phyloP scores from a whole-genome alignment of 108 stramenopile species.

The Skeletonema menzelii region DNA sequence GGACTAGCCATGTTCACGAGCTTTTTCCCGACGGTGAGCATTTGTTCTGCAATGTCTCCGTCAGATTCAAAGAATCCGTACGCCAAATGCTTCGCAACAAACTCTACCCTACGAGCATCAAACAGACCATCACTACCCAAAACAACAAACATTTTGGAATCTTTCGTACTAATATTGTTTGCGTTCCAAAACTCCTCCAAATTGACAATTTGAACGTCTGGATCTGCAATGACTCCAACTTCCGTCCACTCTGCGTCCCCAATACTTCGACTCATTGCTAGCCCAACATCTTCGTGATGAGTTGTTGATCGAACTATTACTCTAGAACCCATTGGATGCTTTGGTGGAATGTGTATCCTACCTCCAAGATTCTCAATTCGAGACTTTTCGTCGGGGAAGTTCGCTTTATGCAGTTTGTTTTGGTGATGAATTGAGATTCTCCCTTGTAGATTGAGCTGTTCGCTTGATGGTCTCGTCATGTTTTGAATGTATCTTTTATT shows the following conservation, averaged over 20 bases:
- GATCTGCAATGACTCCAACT: constrained; percentile 74
- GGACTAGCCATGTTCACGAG: constrained; percentile 33
- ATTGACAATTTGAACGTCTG: constrained; percentile 57
- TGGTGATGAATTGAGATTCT: constrained; percentile 39
- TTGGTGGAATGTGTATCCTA: constrained; percentile 53
- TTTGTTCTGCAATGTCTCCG: neutral
- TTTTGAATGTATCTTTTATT: constrained; percentile 10
- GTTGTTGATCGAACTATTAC: constrained; percentile 49
- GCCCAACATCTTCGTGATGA: constrained; percentile 53
- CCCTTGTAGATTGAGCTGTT: constrained; percentile 29
- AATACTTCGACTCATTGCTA: constrained; percentile 75
- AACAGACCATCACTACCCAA: constrained; percentile 77
- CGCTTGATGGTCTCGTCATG: neutral
- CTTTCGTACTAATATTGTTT: constrained; percentile 6
- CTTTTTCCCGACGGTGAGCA: constrained; percentile 25
- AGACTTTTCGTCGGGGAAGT: constrained; percentile 56
- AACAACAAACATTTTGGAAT: constrained; percentile 51
- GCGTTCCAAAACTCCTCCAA: constrained; percentile 32
- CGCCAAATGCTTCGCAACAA: constrained; percentile 58
- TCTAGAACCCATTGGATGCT: constrained; percentile 45
- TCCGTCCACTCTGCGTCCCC: constrained; percentile 69
- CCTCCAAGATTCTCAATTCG: constrained; percentile 70
- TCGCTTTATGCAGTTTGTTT: constrained; percentile 58
- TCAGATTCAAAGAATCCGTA: constrained; percentile 39
- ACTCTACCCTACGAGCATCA: constrained; percentile 53